Percentiles rank a stretch among this genome's conserved stretches.
Conservation (phyloP, 345 rosid genomes). For the Boechera stricta region DNA sequence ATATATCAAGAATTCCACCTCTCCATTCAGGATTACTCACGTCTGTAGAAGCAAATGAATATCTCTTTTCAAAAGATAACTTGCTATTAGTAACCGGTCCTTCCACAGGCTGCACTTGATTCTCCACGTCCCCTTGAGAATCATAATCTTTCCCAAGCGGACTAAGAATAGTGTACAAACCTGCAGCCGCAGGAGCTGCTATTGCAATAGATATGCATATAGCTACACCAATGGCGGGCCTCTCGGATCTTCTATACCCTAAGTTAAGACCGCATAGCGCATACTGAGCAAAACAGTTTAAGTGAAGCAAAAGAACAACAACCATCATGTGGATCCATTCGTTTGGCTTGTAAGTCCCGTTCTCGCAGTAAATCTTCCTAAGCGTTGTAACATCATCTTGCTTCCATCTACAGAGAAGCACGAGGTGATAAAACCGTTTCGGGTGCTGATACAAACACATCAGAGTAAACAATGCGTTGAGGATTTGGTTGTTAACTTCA, state of each 20-base stretch:
- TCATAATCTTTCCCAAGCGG: conserved; percentile 89
- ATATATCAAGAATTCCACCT: conserved; percentile 82
- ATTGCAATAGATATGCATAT: conserved; percentile 80
- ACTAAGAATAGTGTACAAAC: conserved; percentile 74
- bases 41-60: conserved; percentile 64
- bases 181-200: conserved; percentile 86
- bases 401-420: conserved; percentile 82
- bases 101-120: conserved; percentile 46
- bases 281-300: conserved; percentile 94
- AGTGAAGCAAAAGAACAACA: conserved; percentile 74
- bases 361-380: conserved; percentile 76
- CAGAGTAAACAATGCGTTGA: conserved; percentile 86
- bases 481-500: conserved; percentile 95
- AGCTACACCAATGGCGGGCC: conserved; percentile 86
- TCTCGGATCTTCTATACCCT: conserved; percentile 79
- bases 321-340: conserved; percentile 92
- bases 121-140: conserved; percentile 69
- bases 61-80: conserved; percentile 57
- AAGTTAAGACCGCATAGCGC: conserved; percentile 82
- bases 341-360: conserved; percentile 83
- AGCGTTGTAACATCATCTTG: conserved; percentile 65
- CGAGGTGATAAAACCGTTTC: conserved; percentile 78
- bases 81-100: conserved; percentile 41
- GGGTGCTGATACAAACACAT: conserved; percentile 96
- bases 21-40: conserved; percentile 70